phyloP scores from a whole-genome alignment of 345 rosid genomes.

The Eucalyptus tenuipes region DNA sequence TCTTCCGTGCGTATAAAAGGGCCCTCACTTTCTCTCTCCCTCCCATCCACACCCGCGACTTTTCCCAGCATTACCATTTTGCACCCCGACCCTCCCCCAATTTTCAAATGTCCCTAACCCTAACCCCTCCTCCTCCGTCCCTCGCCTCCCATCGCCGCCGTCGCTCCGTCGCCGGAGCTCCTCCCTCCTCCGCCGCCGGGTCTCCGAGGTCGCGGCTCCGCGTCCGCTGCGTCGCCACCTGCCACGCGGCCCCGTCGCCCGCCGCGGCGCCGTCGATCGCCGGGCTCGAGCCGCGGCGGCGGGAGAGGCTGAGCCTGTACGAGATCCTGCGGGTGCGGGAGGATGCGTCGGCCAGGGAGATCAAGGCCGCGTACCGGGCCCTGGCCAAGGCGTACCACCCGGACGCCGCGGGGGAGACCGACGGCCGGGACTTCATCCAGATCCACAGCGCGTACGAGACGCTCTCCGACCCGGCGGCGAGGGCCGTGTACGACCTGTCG shows the following conservation, averaged over 20 bases:
- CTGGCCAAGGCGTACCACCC: slow-evolving; percentile 16
- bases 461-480: slow-evolving; percentile 10
- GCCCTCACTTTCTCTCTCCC: background rate
- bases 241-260: background rate
- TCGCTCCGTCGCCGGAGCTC: background rate
- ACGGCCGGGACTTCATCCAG: slow-evolving; percentile 9
- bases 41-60: background rate
- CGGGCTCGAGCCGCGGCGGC: slow-evolving; percentile 1
- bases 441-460: slow-evolving; percentile 13
- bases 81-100: background rate
- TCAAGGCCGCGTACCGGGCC: slow-evolving; percentile 56
- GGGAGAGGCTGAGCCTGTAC: slow-evolving; percentile 32
- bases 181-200: background rate
- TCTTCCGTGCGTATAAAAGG: background rate
- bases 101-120: background rate
- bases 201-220: background rate
- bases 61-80: background rate
- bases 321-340: slow-evolving; percentile 39
- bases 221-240: background rate
- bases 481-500: slow-evolving; percentile 11
- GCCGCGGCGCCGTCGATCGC: background rate
- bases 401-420: background rate
- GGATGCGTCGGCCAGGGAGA: slow-evolving; percentile 48
- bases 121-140: background rate
- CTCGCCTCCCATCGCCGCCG: background rate